Evolutionary conservation across 495 filamentous ascomycete genomes (phyloP).

Genomic region (Talaromyces nanjingensis): DNA sequence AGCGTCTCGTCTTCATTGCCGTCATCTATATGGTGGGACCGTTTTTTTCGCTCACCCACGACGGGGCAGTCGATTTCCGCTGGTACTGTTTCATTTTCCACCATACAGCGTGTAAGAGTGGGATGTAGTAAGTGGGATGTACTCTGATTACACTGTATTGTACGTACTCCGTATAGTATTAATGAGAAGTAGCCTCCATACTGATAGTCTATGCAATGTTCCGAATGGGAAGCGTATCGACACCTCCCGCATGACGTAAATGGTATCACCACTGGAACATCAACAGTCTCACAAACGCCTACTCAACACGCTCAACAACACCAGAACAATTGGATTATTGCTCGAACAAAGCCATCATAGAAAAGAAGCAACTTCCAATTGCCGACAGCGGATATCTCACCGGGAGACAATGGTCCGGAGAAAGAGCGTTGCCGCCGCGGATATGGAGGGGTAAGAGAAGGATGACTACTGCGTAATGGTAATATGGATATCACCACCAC

Average conservation of each 20-base stretch:
- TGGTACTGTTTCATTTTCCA: not conserved
- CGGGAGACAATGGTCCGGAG: constrained; percentile 9
- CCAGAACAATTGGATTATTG: not conserved
- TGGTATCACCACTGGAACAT: not conserved
- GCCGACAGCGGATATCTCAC: constrained; percentile 6
- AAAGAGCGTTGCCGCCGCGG: not conserved
- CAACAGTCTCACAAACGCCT: not conserved
- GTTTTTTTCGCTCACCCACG: not conserved
- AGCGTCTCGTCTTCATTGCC: not conserved
- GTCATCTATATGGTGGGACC: not conserved
- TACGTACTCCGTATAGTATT: not conserved
- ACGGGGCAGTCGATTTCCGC: not conserved
- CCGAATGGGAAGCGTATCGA: too few relatives aligned
- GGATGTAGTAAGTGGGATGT: not conserved
- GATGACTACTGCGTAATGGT: not conserved
- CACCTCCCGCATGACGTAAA: not conserved
- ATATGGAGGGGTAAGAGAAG: constrained; percentile 1
- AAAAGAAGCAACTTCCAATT: not conserved
- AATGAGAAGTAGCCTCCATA: too few relatives aligned
- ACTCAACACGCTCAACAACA: not conserved
- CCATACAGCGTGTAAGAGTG: not conserved
- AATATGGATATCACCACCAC: not conserved
- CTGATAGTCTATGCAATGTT: not conserved
- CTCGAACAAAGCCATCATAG: not conserved
- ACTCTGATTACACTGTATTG: not conserved